Evolutionary conservation across 768 basidiomycete species (phyloP).

Genomic region (Tricholoma sp.): DNA sequence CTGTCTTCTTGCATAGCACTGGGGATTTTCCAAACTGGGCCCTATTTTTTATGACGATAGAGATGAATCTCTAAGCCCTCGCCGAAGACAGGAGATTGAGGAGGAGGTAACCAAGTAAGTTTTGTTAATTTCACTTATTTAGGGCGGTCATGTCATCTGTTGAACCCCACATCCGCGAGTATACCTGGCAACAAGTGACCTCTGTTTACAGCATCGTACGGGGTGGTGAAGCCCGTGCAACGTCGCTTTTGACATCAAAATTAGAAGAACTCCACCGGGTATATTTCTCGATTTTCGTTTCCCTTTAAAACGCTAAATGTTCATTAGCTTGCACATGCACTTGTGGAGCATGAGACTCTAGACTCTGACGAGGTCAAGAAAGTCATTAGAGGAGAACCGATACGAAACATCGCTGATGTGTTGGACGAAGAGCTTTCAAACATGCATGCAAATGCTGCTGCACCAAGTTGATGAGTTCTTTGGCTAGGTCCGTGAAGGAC

Average conservation of each 20-base stretch:
- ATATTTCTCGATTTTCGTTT: conserved; percentile 18
- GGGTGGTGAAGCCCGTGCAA: conserved; percentile 63
- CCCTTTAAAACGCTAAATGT: conserved; percentile 5
- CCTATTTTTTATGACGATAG: conserved; percentile 78
- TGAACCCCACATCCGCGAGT: not conserved
- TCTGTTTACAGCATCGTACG: conserved; percentile 48
- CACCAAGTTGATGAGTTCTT: not conserved
- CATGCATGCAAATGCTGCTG: conserved; percentile 15
- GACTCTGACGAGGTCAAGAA: conserved; percentile 79
- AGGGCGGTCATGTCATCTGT: not conserved
- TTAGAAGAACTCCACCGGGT: conserved; percentile 75
- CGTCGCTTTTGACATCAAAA: conserved; percentile 55
- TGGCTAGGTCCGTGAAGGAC: no score
- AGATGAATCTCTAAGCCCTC: conserved; percentile 64
- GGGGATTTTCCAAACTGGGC: conserved; percentile 81
- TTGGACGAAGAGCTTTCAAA: conserved; percentile 51
- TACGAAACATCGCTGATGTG: conserved; percentile 64
- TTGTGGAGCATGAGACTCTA: conserved; percentile 95
- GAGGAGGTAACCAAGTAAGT: conserved; percentile 78
- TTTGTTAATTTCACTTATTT: not conserved
- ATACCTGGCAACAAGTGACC: not conserved
- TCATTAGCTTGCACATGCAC: conserved; percentile 74
- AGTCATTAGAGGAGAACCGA: conserved; percentile 80
- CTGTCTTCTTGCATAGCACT: conserved; percentile 41
- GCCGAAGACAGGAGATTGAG: conserved; percentile 82